Base-by-base conservation (phyloP, 768 basidiomycete species). In the Lentinula lateritia region DNA sequence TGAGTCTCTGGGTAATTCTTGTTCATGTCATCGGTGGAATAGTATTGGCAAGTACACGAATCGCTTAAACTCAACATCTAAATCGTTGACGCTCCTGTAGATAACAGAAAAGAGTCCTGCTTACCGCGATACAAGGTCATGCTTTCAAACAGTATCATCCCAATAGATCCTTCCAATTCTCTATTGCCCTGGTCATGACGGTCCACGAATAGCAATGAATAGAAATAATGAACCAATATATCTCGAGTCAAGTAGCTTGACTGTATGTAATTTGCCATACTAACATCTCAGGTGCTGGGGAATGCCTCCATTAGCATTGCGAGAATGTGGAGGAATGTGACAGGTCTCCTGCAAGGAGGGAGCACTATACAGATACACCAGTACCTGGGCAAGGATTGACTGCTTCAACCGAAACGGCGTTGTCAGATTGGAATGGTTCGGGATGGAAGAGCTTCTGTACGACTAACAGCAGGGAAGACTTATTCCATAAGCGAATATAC, bases 1-100 rank as follows among this genome's bases (percentile, higher is more conserved):
- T 16, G 55, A 56, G n/a, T 41, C 55, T 3, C 3, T 12, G 41
- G 41, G 55, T 34, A 56, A 56, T 41, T 15, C 38, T 13, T 56
- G 55, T 23, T 56, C 55, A 23, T 56, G 55, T 16, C 38, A 43
- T 43, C 41, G 55, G 4, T 56, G 55, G 55, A 56, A 56, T 41
- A 43, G 41, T 41, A 43, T 52, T 15, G 50, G 50, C 13, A 52
- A 36, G 50, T 34, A 5, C 6, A 32, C 1, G 42, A 8, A 35
- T 41, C 20, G 4, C 13, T 39, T 16, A 5, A 32, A 10, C 2
- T 18, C 18, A 5, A 6, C 6, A 42, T 41, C 38, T 39, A 41
- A 32, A 18, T 53, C 3, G 28, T 4, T 8, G 16, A 16, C 6
- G 28, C 13, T 34, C 50, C 50, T 43, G 12, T 28, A 46, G 45